phyloP scores from a whole-genome alignment of 2,329 filamentous ascomycete genomes.

The Exserohilum rostratum region DNA sequence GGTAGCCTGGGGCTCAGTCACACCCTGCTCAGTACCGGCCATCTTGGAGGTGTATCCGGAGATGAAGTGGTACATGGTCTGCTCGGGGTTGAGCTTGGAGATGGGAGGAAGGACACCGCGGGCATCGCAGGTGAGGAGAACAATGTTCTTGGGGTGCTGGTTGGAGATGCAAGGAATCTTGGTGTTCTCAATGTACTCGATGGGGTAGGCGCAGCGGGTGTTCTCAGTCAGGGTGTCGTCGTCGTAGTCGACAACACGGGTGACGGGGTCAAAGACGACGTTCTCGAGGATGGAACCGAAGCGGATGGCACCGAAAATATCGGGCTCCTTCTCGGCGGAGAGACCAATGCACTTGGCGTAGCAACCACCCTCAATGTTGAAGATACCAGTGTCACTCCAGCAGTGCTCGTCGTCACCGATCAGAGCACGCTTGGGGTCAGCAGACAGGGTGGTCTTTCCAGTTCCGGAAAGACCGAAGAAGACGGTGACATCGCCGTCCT shows the following conservation, averaged over 20 bases:
- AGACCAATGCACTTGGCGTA: conserved; percentile 99
- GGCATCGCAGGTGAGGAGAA: conserved; percentile 96
- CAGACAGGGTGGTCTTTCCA: conserved; percentile 97
- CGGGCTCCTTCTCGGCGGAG: conserved; percentile 97
- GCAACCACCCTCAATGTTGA: conserved; percentile 99
- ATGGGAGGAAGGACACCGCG: conserved; percentile 97
- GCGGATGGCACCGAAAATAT: conserved; percentile 94
- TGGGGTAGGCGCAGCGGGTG: conserved; percentile 97
- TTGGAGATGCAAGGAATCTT: conserved; percentile 94
- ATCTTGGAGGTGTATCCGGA: conserved; percentile 99
- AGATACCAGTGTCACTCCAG: conserved; percentile 95
- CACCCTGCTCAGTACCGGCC: conserved; percentile 96
- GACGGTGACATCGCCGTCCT: conserved; percentile 92
- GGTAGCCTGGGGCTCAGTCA: conserved; percentile 96
- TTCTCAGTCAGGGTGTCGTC: conserved; percentile 96
- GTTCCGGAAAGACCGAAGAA: conserved; percentile 99
- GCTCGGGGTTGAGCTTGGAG: conserved; percentile 90
- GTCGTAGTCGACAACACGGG: conserved; percentile 92
- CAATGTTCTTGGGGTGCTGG: conserved; percentile 94
- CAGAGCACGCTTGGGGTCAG: conserved; percentile 92
- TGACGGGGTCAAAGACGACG: conserved; percentile 92
- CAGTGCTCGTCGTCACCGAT: conserved; percentile 99
- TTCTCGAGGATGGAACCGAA: conserved; percentile 99
- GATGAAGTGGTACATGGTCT: conserved; percentile 99
- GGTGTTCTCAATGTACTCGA: conserved; percentile 98